Conservation (phyloP, 305 asterid species). For the Petunia hybrid region DNA sequence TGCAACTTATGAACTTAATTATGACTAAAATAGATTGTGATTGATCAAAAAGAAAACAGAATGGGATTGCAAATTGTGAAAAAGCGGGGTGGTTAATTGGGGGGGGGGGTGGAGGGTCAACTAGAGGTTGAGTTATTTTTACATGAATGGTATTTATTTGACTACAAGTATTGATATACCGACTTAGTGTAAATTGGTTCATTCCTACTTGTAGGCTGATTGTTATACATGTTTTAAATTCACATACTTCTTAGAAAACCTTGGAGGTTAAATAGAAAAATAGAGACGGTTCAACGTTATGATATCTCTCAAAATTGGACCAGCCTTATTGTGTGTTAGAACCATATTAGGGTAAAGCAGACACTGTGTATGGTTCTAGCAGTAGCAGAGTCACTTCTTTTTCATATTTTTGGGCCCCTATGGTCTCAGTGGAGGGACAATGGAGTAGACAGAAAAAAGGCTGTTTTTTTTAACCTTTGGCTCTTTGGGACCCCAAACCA, state of each 20-base stretch:
- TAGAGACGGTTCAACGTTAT: background rate
- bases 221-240: background rate
- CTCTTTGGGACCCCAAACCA: slow-evolving; percentile 33
- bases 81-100: no score
- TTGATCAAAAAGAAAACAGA: background rate
- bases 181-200: no score
- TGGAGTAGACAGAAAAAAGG: background rate
- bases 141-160: background rate
- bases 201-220: no score
- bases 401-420: background rate
- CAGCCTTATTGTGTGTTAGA: background rate
- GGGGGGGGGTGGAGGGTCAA: no score
- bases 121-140: no score
- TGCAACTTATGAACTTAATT: background rate
- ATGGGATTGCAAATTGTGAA: no score
- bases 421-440: background rate
- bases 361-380: background rate
- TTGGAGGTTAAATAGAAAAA: background rate
- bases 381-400: background rate
- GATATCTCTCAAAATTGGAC: background rate
- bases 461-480: background rate
- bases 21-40: background rate
- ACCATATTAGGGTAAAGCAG: slow-evolving; percentile 8
- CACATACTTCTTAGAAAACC: background rate
- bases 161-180: background rate